Evolutionary conservation across 2,329 filamentous ascomycete species (phyloP).

Genomic region (Colletotrichum kahawae): DNA sequence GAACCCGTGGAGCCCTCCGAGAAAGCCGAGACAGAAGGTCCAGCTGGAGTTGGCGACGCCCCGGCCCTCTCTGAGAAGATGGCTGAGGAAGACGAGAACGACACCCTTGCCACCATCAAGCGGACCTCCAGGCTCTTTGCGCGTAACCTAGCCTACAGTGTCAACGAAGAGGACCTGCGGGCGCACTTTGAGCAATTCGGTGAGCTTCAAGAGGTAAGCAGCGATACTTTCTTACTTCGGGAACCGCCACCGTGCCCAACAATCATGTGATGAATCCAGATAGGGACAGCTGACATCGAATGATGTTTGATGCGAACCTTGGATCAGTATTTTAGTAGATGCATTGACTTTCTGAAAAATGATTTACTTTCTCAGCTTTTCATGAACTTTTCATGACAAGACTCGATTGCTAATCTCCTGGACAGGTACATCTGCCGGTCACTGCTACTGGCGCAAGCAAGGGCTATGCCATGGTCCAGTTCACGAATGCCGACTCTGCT

Average conservation of each 20-base stretch:
- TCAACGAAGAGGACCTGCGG: slow-evolving; percentile 78
- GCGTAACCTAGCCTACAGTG: slow-evolving; percentile 84
- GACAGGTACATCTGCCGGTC: slow-evolving; percentile 84
- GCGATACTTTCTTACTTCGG: slow-evolving; percentile 24
- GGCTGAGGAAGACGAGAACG: slow-evolving; percentile 41
- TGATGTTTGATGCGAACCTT: slow-evolving; percentile 87
- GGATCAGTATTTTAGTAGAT: slow-evolving; percentile 99
- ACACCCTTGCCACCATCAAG: slow-evolving; percentile 65
- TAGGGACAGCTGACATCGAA: slow-evolving; percentile 99
- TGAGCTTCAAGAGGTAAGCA: slow-evolving; percentile 83
- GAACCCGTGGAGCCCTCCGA: slow-evolving; percentile 21
- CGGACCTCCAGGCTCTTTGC: slow-evolving; percentile 83
- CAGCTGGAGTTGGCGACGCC: slow-evolving; percentile 29
- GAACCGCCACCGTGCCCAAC: neutral
- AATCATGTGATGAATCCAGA: slow-evolving; percentile 88
- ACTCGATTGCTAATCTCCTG: slow-evolving; percentile 26
- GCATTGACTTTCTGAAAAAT: slow-evolving; percentile 82
- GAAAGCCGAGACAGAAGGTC: slow-evolving; percentile 26
- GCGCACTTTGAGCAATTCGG: slow-evolving; percentile 76
- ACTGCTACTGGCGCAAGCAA: slow-evolving; percentile 78
- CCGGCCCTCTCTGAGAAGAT: slow-evolving; percentile 14
- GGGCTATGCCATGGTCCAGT: slow-evolving; percentile 90
- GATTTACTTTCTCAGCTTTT: slow-evolving; percentile 36
- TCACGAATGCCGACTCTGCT: slow-evolving; percentile 72
- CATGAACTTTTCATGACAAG: neutral